phyloP scores from a whole-genome alignment of 129 eudicot species.

The Flaveria linearis region DNA sequence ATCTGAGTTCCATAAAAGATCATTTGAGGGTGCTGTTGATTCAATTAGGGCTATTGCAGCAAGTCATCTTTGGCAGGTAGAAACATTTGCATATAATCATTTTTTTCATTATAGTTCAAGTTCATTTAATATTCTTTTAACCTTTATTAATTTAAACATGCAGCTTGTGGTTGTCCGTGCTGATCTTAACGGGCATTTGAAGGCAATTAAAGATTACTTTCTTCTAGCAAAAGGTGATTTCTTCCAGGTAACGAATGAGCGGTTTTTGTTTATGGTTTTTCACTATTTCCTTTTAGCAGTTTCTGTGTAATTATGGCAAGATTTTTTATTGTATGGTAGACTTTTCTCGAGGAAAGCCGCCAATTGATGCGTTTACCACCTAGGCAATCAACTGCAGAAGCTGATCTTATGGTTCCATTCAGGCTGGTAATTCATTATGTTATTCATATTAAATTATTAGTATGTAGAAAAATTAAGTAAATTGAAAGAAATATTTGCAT shows the following conservation, averaged over 20 bases:
- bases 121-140: neutral
- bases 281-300: neutral
- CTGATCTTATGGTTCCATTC: constrained; percentile 99
- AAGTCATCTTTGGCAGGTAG: constrained; percentile 99
- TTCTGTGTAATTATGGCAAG: neutral
- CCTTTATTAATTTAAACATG: constrained; percentile 23
- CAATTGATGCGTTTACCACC: constrained; percentile 96
- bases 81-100: constrained; percentile 6
- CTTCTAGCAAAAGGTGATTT: constrained; percentile 98
- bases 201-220: constrained; percentile 94
- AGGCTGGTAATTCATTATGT: constrained; percentile 56
- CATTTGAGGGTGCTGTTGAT: constrained; percentile 85
- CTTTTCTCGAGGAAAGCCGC: constrained; percentile 98
- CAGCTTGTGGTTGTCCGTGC: constrained; percentile 99
- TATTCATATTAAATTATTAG: constrained; percentile 1
- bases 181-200: constrained; percentile 88
- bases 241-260: constrained; percentile 65
- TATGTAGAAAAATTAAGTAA: constrained; percentile 10
- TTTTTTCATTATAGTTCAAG: neutral
- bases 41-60: constrained; percentile 92
- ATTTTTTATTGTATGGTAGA: constrained; percentile 41
- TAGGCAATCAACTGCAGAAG: constrained; percentile 96
- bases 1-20: constrained; percentile 91
- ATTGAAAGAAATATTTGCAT: constrained; percentile 22
- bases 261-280: neutral